Conservation (phyloP, 2,329 filamentous ascomycete species). For the Triangularia verruculosa region DNA sequence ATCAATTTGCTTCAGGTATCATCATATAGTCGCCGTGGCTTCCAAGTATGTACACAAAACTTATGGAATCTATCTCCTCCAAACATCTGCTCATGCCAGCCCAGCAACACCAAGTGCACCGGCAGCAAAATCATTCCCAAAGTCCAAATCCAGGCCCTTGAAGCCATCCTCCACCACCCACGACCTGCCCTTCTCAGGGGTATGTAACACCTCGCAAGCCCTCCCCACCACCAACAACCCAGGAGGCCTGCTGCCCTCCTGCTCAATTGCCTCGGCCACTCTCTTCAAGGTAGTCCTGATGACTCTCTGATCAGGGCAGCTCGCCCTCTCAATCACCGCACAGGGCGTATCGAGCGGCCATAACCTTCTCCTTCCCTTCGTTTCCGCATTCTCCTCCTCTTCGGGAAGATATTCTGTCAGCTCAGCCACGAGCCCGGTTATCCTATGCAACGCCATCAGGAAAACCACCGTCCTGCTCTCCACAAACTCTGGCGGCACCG, state of each 20-base stretch:
- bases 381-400: slow-evolving; percentile 25
- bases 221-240: slow-evolving; percentile 82
- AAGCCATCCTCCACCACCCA: slow-evolving; percentile 85
- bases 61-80: not conserved
- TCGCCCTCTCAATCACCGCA: slow-evolving; percentile 89
- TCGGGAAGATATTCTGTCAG: slow-evolving; percentile 50
- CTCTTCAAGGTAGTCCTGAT: slow-evolving; percentile 80
- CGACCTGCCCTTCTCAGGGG: slow-evolving; percentile 53
- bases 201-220: slow-evolving; percentile 75
- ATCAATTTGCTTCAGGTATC: too few species aligned
- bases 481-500: slow-evolving; percentile 77
- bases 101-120: slow-evolving; percentile 5
- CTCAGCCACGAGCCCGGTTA: slow-evolving; percentile 69
- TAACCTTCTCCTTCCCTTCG: slow-evolving; percentile 34
- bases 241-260: slow-evolving; percentile 84
- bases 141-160: slow-evolving; percentile 60
- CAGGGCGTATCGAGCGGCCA: slow-evolving; percentile 83
- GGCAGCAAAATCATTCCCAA: slow-evolving; percentile 12
- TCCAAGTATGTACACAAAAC: not conserved
- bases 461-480: slow-evolving; percentile 82
- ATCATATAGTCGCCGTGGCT: not conserved
- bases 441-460: slow-evolving; percentile 88
- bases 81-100: not conserved
- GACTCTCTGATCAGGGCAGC: slow-evolving; percentile 89
- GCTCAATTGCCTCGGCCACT: slow-evolving; percentile 79